phyloP scores from a whole-genome alignment of 179 eudicot species.

The Pouteria campechiana region DNA sequence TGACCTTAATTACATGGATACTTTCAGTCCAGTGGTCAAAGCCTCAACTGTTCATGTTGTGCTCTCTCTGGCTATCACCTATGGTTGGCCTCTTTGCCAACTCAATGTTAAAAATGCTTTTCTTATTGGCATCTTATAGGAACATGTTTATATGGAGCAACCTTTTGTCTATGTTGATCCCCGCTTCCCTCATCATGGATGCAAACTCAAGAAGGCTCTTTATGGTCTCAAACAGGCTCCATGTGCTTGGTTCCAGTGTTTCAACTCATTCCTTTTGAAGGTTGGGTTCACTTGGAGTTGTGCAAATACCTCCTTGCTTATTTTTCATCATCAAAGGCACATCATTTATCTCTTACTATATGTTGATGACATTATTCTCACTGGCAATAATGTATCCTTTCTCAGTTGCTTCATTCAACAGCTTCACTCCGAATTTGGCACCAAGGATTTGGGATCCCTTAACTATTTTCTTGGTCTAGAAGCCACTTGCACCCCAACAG shows the following conservation, averaged over 20 bases:
- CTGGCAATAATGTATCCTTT: background rate
- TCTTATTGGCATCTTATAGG: no score
- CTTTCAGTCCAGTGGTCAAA: background rate
- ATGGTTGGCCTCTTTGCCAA: no score
- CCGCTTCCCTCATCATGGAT: background rate
- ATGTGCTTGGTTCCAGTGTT: no score
- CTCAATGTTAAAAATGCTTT: no score
- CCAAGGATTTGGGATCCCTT: background rate
- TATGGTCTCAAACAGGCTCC: background rate
- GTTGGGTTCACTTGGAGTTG: no score
- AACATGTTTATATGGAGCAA: no score
- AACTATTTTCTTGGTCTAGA: background rate
- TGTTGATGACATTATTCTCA: background rate
- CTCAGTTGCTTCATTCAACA: background rate
- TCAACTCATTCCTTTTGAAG: no score
- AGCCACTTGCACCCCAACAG: background rate
- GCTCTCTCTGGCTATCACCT: no score
- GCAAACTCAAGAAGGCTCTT: background rate
- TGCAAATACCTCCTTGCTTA: background rate
- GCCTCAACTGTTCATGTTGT: background rate
- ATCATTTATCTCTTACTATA: background rate
- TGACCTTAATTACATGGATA: background rate
- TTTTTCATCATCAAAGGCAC: background rate
- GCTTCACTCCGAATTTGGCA: background rate
- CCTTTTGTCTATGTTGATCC: background rate